These are phyloP conservation scores for Lachnellula hyalina DNA, from an alignment of 2,329 filamentous ascomycete species.

Conservation along the genomic window DNA sequence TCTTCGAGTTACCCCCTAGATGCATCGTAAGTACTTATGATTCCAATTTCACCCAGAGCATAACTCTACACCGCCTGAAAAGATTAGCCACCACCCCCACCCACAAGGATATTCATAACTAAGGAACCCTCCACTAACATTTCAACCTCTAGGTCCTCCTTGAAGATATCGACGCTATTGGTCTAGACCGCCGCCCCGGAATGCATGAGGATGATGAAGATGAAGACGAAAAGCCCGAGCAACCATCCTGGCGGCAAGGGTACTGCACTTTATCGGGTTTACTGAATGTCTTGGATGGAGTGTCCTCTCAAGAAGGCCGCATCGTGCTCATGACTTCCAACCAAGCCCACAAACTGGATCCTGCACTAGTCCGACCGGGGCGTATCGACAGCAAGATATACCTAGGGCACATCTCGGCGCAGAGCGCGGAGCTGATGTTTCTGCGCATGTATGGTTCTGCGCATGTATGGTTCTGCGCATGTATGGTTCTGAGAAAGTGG, in stretches of 20 bases:
- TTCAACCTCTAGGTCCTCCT: conserved; percentile 34
- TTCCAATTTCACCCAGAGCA: too few species aligned
- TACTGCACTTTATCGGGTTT: conserved; percentile 74
- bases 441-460: neutral
- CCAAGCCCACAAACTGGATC: conserved; percentile 89
- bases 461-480: too few species aligned
- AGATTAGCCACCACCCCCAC: too few species aligned
- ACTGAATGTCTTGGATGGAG: conserved; percentile 78
- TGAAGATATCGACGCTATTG: conserved; percentile 45
- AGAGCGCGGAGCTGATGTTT: neutral
- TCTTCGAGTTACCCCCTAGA: conserved; percentile 36
- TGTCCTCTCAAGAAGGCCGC: conserved; percentile 68
- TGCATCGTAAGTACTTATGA: conserved; percentile 35
- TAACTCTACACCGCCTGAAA: too few species aligned
- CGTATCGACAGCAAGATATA: conserved; percentile 93
- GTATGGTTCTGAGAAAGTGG: neutral
- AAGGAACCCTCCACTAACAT: too few species aligned
- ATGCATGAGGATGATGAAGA: conserved; percentile 23
- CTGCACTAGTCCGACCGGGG: conserved; percentile 82
- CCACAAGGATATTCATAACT: too few species aligned
- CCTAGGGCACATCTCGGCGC: conserved; percentile 63
- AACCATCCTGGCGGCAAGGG: conserved; percentile 18
- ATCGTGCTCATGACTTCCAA: conserved; percentile 98
- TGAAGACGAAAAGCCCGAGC: conserved; percentile 4
- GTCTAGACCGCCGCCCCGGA: conserved; percentile 24